These are phyloP conservation scores for Penicillium herquei DNA, from an alignment of 495 filamentous ascomycete species.

Conservation along the genomic window DNA sequence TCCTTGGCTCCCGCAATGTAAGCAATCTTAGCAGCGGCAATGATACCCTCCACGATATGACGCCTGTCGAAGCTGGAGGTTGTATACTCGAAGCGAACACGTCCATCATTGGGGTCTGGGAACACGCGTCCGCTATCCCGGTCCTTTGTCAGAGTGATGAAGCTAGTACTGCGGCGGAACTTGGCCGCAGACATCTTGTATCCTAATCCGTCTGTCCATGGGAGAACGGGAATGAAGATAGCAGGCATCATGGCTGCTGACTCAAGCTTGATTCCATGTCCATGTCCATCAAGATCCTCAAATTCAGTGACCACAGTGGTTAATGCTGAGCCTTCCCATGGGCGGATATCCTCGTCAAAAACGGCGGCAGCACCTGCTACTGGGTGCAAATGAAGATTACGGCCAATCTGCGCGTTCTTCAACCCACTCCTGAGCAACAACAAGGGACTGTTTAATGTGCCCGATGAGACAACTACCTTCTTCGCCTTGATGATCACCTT, in stretches of 20 bases:
- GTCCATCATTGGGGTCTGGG: constrained; percentile 66
- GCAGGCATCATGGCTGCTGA: constrained; percentile 65
- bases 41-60: constrained; percentile 67
- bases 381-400: constrained; percentile 80
- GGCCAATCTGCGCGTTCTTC: constrained; percentile 80
- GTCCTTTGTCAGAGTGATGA: constrained; percentile 71
- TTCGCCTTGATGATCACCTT: constrained; percentile 74
- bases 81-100: constrained; percentile 64
- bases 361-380: constrained; percentile 58
- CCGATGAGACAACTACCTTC: constrained; percentile 74
- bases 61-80: constrained; percentile 66
- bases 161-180: constrained; percentile 61
- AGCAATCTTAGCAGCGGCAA: constrained; percentile 69
- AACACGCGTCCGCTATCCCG: constrained; percentile 71
- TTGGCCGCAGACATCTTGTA: constrained; percentile 65
- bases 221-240: constrained; percentile 53
- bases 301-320: constrained; percentile 75
- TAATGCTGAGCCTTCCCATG: constrained; percentile 79
- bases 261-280: constrained; percentile 84
- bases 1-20: constrained; percentile 75
- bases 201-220: constrained; percentile 63
- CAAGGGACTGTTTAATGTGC: constrained; percentile 72
- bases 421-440: constrained; percentile 71
- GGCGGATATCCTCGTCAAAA: constrained; percentile 63
- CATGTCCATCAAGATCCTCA: constrained; percentile 76